Percentiles rank a stretch among this genome's conserved stretches.
phyloP scores from a whole-genome alignment of 2,329 filamentous ascomycete genomes.

The Rhynchosporium agropyri region DNA sequence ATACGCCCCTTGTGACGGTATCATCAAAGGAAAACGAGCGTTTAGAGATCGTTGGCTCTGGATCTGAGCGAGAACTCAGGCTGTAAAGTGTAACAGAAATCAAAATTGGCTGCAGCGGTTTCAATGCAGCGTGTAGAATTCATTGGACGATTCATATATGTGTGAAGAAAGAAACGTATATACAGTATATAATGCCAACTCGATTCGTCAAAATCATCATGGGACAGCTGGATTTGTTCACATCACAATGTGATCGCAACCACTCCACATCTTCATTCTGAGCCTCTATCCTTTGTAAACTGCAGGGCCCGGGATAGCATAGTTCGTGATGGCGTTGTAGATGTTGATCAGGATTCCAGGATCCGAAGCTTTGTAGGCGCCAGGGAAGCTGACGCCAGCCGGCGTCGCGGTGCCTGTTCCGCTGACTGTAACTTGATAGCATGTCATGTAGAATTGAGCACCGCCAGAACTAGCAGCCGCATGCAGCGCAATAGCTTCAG shows the following conservation, averaged over 20 bases:
- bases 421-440: conserved; percentile 50
- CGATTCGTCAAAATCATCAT: background rate
- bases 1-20: background rate
- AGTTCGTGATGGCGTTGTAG: conserved; percentile 26
- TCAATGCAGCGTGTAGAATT: background rate
- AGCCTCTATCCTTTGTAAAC: conserved; percentile 13
- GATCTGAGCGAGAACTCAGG: background rate
- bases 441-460: conserved; percentile 47
- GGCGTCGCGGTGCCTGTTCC: conserved; percentile 49
- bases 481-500: conserved; percentile 58
- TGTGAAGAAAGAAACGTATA: background rate
- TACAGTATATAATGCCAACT: conserved; percentile 7
- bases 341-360: conserved; percentile 53
- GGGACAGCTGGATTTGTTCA: background rate
- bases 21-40: background rate
- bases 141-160: conserved; percentile 3
- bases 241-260: background rate
- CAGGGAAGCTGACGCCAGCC: conserved; percentile 47
- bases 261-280: background rate
- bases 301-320: conserved; percentile 19
- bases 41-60: background rate
- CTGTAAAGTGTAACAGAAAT: background rate
- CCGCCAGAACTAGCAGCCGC: conserved; percentile 48
- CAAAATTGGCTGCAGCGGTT: background rate
- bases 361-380: conserved; percentile 50